Conservation (phyloP, 768 basidiomycete genomes). For the Collybiopsis luxurians region DNA sequence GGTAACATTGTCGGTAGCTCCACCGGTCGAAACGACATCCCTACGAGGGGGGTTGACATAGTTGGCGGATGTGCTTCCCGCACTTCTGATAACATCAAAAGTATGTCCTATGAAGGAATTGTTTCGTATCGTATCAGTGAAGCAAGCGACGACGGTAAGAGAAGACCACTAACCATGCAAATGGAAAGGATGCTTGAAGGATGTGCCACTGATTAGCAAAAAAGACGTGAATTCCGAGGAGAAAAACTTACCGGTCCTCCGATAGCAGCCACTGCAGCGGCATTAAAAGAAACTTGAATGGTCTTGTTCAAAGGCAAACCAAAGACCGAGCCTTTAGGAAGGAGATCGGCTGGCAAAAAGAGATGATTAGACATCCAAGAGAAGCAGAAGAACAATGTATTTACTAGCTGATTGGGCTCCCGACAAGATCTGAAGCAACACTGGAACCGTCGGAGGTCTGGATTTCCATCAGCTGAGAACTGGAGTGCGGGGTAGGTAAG, state of each 20-base stretch:
- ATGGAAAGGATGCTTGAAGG: conserved; percentile 24
- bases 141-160: background rate
- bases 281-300: conserved; percentile 35
- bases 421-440: background rate
- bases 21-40: conserved; percentile 46
- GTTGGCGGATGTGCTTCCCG: conserved; percentile 31
- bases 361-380: background rate
- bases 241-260: conserved; percentile 14
- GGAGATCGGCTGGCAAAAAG: conserved; percentile 19
- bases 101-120: conserved; percentile 16
- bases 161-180: conserved; percentile 18
- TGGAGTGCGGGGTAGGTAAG: no score
- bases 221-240: background rate
- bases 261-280: conserved; percentile 1
- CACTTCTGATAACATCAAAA: conserved; percentile 38
- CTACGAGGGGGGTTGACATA: conserved; percentile 50
- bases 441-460: conserved; percentile 1
- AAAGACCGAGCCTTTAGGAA: conserved; percentile 30
- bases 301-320: conserved; percentile 32
- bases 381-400: background rate
- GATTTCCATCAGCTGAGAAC: no score
- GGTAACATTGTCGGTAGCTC: conserved; percentile 41
- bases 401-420: background rate
- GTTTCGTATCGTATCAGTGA: background rate
- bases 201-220: background rate